phyloP scores from a whole-genome alignment of 202 grass and related monocot species.

The Thinopyrum obtusiflorum region DNA sequence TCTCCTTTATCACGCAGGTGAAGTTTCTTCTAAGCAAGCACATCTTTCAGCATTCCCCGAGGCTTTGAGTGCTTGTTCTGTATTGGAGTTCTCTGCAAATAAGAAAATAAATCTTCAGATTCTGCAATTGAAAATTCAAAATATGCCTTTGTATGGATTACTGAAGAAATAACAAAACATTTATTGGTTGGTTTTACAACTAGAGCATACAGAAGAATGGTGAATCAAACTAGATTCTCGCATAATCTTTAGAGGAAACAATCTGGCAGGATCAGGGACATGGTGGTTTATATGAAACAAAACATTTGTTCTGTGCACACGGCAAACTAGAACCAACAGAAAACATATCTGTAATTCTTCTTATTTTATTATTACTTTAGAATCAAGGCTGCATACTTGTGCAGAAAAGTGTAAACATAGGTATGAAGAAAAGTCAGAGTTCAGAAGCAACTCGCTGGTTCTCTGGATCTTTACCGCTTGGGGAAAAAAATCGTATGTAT shows the following conservation, averaged over 20 bases:
- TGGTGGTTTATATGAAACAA: not conserved
- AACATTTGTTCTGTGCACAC: too few relatives aligned
- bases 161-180: not conserved
- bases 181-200: not conserved
- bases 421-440: not conserved
- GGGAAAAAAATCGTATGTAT: not conserved
- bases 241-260: not conserved
- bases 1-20: slow-evolving; percentile 26
- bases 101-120: not conserved
- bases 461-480: not conserved
- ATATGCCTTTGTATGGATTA: not conserved
- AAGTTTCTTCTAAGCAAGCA: slow-evolving; percentile 51
- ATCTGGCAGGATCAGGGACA: not conserved
- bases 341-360: not conserved
- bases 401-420: not conserved
- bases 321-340: not conserved
- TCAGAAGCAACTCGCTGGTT: not conserved
- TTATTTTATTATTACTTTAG: not conserved
- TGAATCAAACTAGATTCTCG: not conserved
- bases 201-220: not conserved
- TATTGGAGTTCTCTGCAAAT: not conserved
- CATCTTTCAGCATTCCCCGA: slow-evolving; percentile 95
- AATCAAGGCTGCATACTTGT: not conserved
- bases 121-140: not conserved
- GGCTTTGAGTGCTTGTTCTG: not conserved